Evolutionary conservation across 305 asterid genomes (phyloP), one percentile per base, ranked within the genome.

Genomic region (Solanum hybrid): DNA sequence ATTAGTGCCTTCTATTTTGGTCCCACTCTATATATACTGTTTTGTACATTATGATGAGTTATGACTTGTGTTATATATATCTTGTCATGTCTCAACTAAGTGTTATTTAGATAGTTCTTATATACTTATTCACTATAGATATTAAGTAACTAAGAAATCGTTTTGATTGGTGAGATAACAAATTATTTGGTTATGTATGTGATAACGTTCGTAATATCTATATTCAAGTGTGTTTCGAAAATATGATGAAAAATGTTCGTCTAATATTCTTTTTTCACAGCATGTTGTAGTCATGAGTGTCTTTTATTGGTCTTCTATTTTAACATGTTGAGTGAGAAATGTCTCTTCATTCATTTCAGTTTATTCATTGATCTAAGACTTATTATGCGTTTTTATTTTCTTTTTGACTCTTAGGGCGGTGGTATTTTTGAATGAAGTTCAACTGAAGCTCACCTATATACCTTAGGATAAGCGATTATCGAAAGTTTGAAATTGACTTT

Each of bases 1-100:
- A 27, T 37, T 82, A 61, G 73, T 57, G 37, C 84, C 88, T 1
- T 88, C 17, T 41, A 68, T 65, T 45, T 79, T 61, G 65, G 85
- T 34, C 90, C 86, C 12, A 37, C 12, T 77, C 4, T 77, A 32
- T 22, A 20, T n/a, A n/a, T n/a, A n/a, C n/a, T n/a, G n/a, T 32
- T 51, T 29, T 78, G 22, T 34, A 51, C 15, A 90, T 26, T 14
- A 11, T 39, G 51, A 14, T 45, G 61, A 45, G 57, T 41, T 41
- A 41, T 12, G 32, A 57, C 13, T 12, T 37, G 39, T 37, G 36
- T 33, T n/a, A n/a, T 72, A 41, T 41, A 41, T 45, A 39, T 36
- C 22, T 68, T n/a, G n/a, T 39, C 76, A 76, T 22, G 20, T 22
- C 80, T 76, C 84, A 34, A 34, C 51, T 0, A 22, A 65, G 27